Base-by-base conservation (phyloP, 2,329 filamentous ascomycete genomes). In the Colletotrichum scovillei region DNA sequence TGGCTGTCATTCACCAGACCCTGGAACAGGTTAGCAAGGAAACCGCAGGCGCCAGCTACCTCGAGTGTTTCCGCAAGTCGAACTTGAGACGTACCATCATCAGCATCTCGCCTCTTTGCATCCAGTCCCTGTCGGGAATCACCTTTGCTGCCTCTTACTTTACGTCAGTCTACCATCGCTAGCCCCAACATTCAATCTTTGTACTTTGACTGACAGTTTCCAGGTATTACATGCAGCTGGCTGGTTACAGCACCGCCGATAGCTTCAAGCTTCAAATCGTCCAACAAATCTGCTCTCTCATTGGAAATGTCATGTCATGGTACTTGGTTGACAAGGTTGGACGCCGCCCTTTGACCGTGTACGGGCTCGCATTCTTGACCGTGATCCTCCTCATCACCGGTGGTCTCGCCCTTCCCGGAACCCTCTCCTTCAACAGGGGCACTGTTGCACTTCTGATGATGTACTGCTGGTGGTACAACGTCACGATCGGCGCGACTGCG, bases 31-130 rank as follows among this genome's bases (percentile, higher is more conserved):
- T 71, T 26, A 46, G 59, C 11, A 49, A 58, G 16, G 82, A 86
- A 72, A 84, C 81, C 0, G 80, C 81, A 38, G 81, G 83, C 5
- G 80, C 77, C 2, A 82, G 80, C 0, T 85, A 84, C 64, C 38
- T 81, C 6, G 84, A 85, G 67, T 85, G 83, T 74, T 85, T 85
- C 78, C 79, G 80, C 4, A 78, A 77, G 59, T 79, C 78, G 1
- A 84, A 85, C 74, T 76, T 84, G 0, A 80, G 82, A 7, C 80
- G 84, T 16, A 86, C 84, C 1, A 77, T 85, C 42, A 80, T 86
- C 66, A 81, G 80, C 16, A 80, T 83, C 28, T 76, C 78, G 4
- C 82, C 82, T 6, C 74, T 84, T 6, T 78, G 75, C 46, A 82
- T 84, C 58, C 81, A 84, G 71, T 55, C 52, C 19, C 57, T 75